A percentile compares a stretch with the other conserved stretches of the same genome.
phyloP scores from a whole-genome alignment of 148 eudicot species.

The Linanthus parryae region DNA sequence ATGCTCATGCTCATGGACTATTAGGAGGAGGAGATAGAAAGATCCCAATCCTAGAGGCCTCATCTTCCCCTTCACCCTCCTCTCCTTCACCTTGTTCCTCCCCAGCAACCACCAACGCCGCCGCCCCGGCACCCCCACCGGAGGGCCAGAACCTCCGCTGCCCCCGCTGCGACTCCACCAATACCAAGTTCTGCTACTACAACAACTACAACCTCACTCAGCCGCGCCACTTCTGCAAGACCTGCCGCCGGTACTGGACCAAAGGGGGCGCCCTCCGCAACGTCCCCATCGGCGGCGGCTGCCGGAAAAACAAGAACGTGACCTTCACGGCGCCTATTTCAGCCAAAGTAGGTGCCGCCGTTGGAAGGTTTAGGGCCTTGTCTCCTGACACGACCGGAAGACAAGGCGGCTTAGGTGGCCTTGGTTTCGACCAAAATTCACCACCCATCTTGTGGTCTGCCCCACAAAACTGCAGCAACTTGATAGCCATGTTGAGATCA shows the following conservation, averaged over 20 bases:
- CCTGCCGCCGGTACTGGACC: slow-evolving; percentile 80
- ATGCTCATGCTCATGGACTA: no score
- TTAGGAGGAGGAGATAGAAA: slow-evolving; percentile 36
- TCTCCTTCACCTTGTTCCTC: slow-evolving; percentile 17
- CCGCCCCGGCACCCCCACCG: slow-evolving; percentile 12
- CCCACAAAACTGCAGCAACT: slow-evolving; percentile 40
- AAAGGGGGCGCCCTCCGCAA: slow-evolving; percentile 78
- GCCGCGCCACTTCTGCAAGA: slow-evolving; percentile 84
- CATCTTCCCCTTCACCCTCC: slow-evolving; percentile 19
- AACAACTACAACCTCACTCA: slow-evolving; percentile 93
- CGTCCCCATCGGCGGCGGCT: slow-evolving; percentile 79
- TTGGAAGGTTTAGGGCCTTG: slow-evolving; percentile 11
- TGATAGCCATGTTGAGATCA: slow-evolving; percentile 53
- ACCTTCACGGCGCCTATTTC: slow-evolving; percentile 12
- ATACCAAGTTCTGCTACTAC: slow-evolving; percentile 88
- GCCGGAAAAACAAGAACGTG: slow-evolving; percentile 58
- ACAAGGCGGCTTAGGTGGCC: slow-evolving; percentile 15
- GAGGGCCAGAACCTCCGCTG: slow-evolving; percentile 48
- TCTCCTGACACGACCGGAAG: not conserved
- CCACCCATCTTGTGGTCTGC: slow-evolving; percentile 44
- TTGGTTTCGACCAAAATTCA: slow-evolving; percentile 11
- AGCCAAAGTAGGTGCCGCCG: slow-evolving; percentile 10
- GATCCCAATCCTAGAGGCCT: slow-evolving; percentile 17
- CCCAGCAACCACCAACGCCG: slow-evolving; percentile 19
- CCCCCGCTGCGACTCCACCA: slow-evolving; percentile 72